Conservation (phyloP, 306 rosid species). For the Purshia tridentata region DNA sequence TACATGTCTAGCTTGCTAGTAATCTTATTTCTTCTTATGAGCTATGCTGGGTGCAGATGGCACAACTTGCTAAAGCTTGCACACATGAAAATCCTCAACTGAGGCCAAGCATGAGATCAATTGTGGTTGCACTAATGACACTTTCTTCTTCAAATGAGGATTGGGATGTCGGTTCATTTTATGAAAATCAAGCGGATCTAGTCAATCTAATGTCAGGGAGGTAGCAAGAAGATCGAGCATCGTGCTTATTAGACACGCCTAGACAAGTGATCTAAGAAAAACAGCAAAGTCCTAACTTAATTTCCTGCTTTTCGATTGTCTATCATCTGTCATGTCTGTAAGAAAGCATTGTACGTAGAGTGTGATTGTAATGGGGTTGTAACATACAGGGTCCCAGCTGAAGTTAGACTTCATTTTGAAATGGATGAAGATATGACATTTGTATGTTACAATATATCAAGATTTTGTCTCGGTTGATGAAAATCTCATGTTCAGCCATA, state of each 20-base stretch:
- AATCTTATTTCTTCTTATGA: neutral
- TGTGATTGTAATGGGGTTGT: neutral
- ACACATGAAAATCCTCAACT: constrained; percentile 73
- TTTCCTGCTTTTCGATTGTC: neutral
- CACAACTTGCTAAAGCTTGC: constrained; percentile 65
- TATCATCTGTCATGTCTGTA: neutral
- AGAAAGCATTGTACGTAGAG: neutral
- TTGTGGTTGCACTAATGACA: constrained; percentile 66
- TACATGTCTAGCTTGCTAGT: neutral
- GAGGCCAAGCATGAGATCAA: constrained; percentile 88
- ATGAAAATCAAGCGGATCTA: constrained; percentile 47
- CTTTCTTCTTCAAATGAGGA: constrained; percentile 63
- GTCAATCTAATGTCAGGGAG: constrained; percentile 54
- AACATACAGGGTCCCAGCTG: too few relatives aligned
- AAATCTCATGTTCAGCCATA: neutral
- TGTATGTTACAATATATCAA: neutral
- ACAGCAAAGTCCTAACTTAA: neutral
- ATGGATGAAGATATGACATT: neutral
- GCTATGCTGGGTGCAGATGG: constrained; percentile 44
- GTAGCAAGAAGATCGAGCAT: constrained; percentile 14
- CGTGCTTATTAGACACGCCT: too few relatives aligned
- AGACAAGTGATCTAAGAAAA: neutral
- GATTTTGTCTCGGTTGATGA: neutral
- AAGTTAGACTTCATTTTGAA: neutral
- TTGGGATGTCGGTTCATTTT: constrained; percentile 69